Percentiles rank a stretch among this genome's conserved stretches.
Evolutionary conservation across 257 asterid species (phyloP).

Genomic region (Salvia splendens): DNA sequence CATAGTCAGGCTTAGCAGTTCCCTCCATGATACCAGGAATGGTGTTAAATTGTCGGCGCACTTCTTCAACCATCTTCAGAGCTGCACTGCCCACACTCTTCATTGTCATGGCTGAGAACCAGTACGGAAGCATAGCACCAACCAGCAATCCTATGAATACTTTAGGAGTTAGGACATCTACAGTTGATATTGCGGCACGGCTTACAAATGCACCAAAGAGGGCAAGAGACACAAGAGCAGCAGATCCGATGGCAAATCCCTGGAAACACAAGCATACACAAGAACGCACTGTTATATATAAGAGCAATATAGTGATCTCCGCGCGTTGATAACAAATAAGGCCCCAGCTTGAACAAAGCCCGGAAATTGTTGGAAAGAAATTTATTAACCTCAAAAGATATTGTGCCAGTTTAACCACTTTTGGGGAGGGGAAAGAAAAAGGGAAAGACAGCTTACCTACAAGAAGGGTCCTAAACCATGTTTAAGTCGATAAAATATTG

Average conservation of each 20-base stretch:
- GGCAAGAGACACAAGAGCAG: constrained; percentile 61
- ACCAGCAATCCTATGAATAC: constrained; percentile 56
- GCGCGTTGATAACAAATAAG: background rate
- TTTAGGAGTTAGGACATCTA: constrained; percentile 53
- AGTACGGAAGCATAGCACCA: constrained; percentile 64
- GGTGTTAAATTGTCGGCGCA: constrained; percentile 51
- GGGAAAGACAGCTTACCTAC: background rate
- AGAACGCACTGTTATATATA: background rate
- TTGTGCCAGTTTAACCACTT: background rate
- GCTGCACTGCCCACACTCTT: constrained; percentile 60
- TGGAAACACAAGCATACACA: constrained; percentile 18
- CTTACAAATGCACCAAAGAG: constrained; percentile 59
- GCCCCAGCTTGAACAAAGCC: background rate
- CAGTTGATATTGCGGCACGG: constrained; percentile 47
- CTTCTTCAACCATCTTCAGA: constrained; percentile 57
- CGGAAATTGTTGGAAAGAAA: background rate
- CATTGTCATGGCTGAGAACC: constrained; percentile 71
- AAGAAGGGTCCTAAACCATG: background rate
- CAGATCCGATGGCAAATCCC: constrained; percentile 64
- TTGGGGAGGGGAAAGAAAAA: background rate
- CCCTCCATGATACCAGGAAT: constrained; percentile 57
- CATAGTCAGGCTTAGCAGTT: constrained; percentile 55
- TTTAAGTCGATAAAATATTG: background rate
- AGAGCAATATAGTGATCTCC: background rate
- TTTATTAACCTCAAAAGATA: background rate